Evolutionary conservation across 2,329 filamentous ascomycete genomes (phyloP).

Genomic region (Paraphoma sp.): DNA sequence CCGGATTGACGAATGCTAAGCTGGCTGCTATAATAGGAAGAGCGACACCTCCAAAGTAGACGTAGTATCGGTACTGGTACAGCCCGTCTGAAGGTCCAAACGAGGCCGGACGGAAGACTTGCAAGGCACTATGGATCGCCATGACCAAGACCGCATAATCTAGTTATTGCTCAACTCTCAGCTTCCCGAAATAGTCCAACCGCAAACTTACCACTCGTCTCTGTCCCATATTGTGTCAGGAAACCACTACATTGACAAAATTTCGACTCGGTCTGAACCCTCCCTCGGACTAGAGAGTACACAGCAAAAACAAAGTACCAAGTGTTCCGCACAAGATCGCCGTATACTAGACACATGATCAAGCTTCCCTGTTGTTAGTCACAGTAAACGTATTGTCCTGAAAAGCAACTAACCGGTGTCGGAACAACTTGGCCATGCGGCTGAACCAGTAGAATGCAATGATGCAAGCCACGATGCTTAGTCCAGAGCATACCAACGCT

Average conservation of each 20-base stretch:
- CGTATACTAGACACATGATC: slow-evolving; percentile 75
- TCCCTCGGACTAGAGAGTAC: slow-evolving; percentile 62
- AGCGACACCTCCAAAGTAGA: slow-evolving; percentile 64
- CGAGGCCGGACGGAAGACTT: slow-evolving; percentile 67
- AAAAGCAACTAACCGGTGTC: slow-evolving; percentile 66
- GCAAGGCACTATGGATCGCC: slow-evolving; percentile 74
- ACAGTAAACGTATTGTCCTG: no score
- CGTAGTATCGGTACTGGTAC: slow-evolving; percentile 68
- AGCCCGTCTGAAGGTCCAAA: slow-evolving; percentile 65
- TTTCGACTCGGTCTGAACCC: slow-evolving; percentile 56
- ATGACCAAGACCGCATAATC: slow-evolving; percentile 77
- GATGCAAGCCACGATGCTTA: slow-evolving; percentile 65
- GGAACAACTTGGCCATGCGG: slow-evolving; percentile 75
- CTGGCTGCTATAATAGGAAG: slow-evolving; percentile 67
- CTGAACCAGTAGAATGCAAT: slow-evolving; percentile 74
- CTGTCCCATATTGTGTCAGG: slow-evolving; percentile 69
- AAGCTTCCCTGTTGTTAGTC: slow-evolving; percentile 56
- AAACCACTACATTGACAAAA: slow-evolving; percentile 76
- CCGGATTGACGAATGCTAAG: slow-evolving; percentile 67
- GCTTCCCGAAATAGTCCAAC: neutral
- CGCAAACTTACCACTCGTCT: slow-evolving; percentile 62
- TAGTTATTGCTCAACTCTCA: slow-evolving; percentile 10
- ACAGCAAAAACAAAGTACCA: slow-evolving; percentile 73
- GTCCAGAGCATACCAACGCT: slow-evolving; percentile 43
- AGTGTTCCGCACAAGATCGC: slow-evolving; percentile 73